Evolutionary conservation across 768 basidiomycete species (phyloP), one percentile per base, ranked within the genome.

Genomic region (Pluteus cervinus): DNA sequence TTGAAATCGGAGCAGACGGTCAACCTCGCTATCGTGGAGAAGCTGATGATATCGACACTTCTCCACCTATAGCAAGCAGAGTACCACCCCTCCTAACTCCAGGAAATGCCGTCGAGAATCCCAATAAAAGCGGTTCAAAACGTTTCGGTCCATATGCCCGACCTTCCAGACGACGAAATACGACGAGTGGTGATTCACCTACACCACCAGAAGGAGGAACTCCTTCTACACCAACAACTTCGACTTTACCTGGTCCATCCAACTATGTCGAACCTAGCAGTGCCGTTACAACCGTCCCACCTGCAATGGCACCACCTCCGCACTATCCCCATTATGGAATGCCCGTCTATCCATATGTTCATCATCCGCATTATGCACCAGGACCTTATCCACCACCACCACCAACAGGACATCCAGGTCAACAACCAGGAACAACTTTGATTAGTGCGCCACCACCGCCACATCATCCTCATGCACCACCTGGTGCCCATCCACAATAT

Each of bases 1-100:
- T 92, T 33, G 89, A 93, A 50, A 65, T 86, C 17, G 91, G 86
- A 30, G 68, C 76, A 4, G 90, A 94, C 55, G 92, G 92, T 34
- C 51, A 84, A 11, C 79, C 80, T 20, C 72, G 84, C 23, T 96
- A 93, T 57, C 73, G 83, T 29, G 86, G 86, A 30, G 86, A 88
- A 51, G 82, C 85, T 17, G 86, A 88, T 55, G 86, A 88, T 35
- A 60, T 72, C 18, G 76, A 78, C 29, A 47, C 59, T 0, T 63
- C 72, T 5, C 62, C 68, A 0, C 53, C 63, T 5, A 44, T 68
- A 32, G 46, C 69, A 30, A 44, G 68, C 5, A 60, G 68, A 0
- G 68, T 70, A 0, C 46, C 73, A 18, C 73, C 73, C 9, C 71
- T 77, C 25, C 65, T 75, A 26, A 67, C 65, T 1, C 72, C 74